These are phyloP conservation scores for Triticum turgidum DNA, from an alignment of 176 grass and related monocot genomes.

Conservation along the genomic window DNA sequence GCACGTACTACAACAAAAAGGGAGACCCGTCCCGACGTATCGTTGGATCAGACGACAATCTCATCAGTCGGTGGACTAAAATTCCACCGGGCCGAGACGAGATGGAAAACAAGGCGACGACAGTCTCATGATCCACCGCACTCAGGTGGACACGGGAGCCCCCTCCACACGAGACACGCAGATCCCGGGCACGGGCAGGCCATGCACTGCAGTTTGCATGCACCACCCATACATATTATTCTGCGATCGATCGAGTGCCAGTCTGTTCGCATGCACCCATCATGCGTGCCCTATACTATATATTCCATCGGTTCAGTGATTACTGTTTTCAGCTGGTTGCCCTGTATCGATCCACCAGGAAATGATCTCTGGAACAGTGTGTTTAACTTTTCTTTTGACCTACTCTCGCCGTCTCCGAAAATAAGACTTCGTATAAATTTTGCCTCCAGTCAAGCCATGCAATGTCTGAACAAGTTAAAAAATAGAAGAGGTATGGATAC, in stretches of 20 bases:
- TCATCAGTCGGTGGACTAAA: neutral
- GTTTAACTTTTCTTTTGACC: neutral
- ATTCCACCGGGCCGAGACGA: no score
- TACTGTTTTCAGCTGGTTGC: constrained; percentile 8
- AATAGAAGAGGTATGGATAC: no score
- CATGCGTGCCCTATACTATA: neutral
- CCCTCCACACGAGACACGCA: neutral
- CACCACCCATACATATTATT: neutral
- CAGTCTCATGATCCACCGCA: neutral
- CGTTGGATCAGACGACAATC: neutral
- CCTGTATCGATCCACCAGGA: neutral
- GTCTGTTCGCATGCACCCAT: constrained; percentile 12
- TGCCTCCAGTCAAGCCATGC: no score
- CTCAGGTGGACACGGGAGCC: neutral
- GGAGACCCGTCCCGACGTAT: neutral
- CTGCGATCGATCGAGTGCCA: neutral
- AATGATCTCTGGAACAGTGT: neutral
- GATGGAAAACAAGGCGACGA: neutral
- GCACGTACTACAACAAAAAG: neutral
- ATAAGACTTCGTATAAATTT: no score
- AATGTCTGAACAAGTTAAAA: no score
- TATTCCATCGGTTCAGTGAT: neutral
- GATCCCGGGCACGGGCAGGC: neutral
- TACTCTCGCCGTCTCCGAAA: no score
- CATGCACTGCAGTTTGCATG: neutral